These are phyloP conservation scores for Erodium texanum DNA, from an alignment of 441 rosid genomes.

Conservation along the genomic window DNA sequence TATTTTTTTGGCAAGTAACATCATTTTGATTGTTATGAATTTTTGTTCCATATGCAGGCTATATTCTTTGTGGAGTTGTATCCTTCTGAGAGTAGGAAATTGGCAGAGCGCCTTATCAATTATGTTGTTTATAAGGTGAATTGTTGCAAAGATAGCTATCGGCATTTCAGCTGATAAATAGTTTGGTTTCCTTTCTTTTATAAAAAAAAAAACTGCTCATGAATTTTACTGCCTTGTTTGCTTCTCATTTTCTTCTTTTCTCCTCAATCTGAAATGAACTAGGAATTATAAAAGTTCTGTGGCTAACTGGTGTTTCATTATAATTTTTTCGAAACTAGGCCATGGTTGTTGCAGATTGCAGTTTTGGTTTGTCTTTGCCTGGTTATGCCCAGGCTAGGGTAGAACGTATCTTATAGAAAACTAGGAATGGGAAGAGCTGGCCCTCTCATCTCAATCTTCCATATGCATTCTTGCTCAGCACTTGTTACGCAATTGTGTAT, in stretches of 20 bases:
- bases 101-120: conserved; percentile 77
- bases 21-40: conserved; percentile 10
- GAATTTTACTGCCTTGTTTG: background rate
- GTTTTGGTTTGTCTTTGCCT: background rate
- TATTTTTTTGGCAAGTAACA: background rate
- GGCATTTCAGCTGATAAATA: conserved; percentile 3
- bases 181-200: background rate
- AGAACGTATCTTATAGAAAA: background rate
- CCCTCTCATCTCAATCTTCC: background rate
- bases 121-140: conserved; percentile 92
- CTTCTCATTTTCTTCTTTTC: background rate
- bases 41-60: conserved; percentile 43
- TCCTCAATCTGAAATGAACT: background rate
- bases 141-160: background rate
- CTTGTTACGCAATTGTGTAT: background rate
- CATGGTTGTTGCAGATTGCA: background rate
- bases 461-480: background rate
- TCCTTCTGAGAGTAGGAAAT: conserved; percentile 66
- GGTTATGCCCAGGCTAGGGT: background rate
- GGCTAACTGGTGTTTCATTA: background rate
- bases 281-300: background rate
- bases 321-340: background rate
- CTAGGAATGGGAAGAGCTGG: background rate
- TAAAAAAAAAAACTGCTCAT: background rate
- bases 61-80: conserved; percentile 74